Evolutionary conservation across 192 early-diverging fungal genomes (phyloP), one percentile per base, ranked within the genome.

Genomic region (Entophlyctis helioformis): DNA sequence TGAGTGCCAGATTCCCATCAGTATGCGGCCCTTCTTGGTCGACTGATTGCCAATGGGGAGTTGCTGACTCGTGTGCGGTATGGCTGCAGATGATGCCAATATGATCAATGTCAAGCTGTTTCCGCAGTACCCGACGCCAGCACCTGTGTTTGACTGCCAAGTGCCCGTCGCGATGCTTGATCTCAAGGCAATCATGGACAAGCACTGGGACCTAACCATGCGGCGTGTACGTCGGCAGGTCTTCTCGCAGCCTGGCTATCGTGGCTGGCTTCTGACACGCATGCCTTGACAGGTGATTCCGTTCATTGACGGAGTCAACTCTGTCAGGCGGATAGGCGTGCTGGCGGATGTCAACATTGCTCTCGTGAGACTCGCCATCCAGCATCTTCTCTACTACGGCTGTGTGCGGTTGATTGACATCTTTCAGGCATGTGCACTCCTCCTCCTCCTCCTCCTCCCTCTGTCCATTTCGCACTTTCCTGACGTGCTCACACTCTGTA

Each of bases 141-240:
- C 74, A 11, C 59, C 63, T 6, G 84, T 93, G 0, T 63, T 80
- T 33, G 85, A 89, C 46, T 84, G 84, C 53, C 78, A 87, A 26
- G 89, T 92, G 0, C 89, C 89, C 2, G 82, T 92, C 8, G 65
- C 71, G 12, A 78, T 82, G 23, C 78, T 86, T 5, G 72, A 87
- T 57, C 53, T 83, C 25, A 60, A 71, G 16, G 55, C 51, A 7
- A 50, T 78, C 4, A 72, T 78, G 53, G 82, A 85, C 46, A 68
- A 80, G 16, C 73, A 87, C 59, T 98, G 95, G 91, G 96, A 98
- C 57, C 71, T 98, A 55, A 90, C 87, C 0, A 74, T 96, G 51
- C 76, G 65, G 47, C 69, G 74, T 28, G 76, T 74, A 51, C 16
- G 39, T 55, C 27, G 9, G 25, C 26, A 7, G 10, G 20, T 50